phyloP scores from a whole-genome alignment of 768 basidiomycete species.

The Suillus paluster region DNA sequence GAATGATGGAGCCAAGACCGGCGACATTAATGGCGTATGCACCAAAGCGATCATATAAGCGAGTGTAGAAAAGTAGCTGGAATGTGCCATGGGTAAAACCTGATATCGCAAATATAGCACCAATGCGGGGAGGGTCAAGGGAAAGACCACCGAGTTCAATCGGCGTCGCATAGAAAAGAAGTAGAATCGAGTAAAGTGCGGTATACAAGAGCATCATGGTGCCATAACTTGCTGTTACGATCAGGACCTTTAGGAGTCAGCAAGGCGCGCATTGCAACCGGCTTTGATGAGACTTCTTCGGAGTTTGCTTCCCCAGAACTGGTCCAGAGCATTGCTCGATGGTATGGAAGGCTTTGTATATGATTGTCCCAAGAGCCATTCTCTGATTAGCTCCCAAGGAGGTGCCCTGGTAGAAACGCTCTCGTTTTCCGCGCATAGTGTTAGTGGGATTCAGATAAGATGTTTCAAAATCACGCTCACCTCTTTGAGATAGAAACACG shows the following conservation, averaged over 20 bases:
- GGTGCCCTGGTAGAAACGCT: neutral
- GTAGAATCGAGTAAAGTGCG: conserved; percentile 51
- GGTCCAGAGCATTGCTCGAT: neutral
- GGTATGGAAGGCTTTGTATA: neutral
- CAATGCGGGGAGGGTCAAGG: conserved; percentile 35
- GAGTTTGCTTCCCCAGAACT: neutral
- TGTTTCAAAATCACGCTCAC: conserved; percentile 22
- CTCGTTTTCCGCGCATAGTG: neutral
- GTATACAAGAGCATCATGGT: conserved; percentile 67
- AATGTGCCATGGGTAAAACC: conserved; percentile 45
- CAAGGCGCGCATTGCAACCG: conserved; percentile 51
- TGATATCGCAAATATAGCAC: conserved; percentile 25
- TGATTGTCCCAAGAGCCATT: neutral
- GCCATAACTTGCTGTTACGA: conserved; percentile 66
- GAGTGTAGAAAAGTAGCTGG: conserved; percentile 66
- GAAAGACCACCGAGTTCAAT: conserved; percentile 34
- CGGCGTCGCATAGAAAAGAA: conserved; percentile 37
- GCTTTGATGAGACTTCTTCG: conserved; percentile 15
- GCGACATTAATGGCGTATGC: conserved; percentile 57
- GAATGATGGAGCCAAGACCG: conserved; percentile 54
- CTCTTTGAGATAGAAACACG: conserved; percentile 59
- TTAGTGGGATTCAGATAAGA: neutral
- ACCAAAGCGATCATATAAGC: conserved; percentile 57
- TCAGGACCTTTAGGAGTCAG: conserved; percentile 58
- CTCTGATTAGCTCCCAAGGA: neutral